Conservation (phyloP, 768 basidiomycete species). For the Cytidiella melzeri region DNA sequence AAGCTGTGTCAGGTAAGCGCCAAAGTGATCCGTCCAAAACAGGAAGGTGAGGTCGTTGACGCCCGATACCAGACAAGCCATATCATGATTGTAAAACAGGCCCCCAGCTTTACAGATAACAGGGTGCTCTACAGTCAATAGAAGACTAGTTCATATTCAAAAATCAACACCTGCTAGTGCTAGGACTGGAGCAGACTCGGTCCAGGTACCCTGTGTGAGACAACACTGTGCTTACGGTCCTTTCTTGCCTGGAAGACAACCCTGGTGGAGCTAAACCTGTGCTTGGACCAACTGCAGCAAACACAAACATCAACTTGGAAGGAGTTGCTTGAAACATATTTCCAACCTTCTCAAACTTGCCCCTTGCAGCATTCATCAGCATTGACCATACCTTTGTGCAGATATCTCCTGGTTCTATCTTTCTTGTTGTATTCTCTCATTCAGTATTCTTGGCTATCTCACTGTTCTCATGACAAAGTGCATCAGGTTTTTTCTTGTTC, state of each 20-base stretch:
- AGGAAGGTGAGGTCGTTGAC: no score
- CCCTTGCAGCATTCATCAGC: constrained; percentile 16
- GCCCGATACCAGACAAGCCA: no score
- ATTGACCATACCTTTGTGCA: constrained; percentile 15
- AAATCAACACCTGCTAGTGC: not conserved
- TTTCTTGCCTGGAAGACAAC: not conserved
- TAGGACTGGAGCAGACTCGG: not conserved
- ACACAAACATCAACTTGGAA: not conserved
- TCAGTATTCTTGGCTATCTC: constrained; percentile 15
- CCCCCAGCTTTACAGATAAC: no score
- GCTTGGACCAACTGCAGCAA: not conserved
- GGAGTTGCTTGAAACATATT: not conserved
- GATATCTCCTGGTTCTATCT: constrained; percentile 13
- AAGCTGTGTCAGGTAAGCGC: no score
- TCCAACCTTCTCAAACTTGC: constrained; percentile 10
- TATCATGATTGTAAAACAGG: no score
- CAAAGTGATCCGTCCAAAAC: no score
- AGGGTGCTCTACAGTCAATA: no score
- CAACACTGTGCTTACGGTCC: not conserved
- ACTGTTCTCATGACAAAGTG: constrained; percentile 10
- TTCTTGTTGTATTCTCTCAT: constrained; percentile 5
- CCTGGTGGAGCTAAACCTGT: not conserved
- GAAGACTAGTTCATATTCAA: no score
- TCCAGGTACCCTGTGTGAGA: not conserved
- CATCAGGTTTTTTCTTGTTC: constrained; percentile 5